phyloP scores from a whole-genome alignment of 768 basidiomycete genomes.

The Tulasnella sp. region DNA sequence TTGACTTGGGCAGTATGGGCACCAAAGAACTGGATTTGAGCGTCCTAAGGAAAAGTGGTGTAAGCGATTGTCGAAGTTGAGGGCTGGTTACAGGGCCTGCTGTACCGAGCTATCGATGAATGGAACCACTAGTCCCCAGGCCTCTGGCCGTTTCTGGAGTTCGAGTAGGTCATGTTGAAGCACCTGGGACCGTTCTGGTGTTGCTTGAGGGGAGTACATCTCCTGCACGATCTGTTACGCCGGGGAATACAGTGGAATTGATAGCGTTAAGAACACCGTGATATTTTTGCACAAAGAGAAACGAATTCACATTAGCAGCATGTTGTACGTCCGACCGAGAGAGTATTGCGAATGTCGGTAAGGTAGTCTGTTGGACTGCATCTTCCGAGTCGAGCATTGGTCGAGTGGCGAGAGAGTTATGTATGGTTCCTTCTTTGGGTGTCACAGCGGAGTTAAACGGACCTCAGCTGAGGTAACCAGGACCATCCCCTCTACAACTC shows the following conservation, averaged over 20 bases:
- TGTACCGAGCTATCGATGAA: constrained; percentile 45
- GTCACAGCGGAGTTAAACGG: no score
- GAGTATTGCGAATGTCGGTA: constrained; percentile 6
- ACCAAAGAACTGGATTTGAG: constrained; percentile 87
- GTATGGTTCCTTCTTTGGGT: no score
- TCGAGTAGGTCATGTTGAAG: constrained; percentile 20
- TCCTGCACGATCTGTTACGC: constrained; percentile 7
- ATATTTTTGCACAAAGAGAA: background rate
- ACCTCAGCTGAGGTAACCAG: no score
- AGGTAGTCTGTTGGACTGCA: background rate
- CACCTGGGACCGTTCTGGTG: constrained; percentile 18
- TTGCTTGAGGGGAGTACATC: constrained; percentile 16
- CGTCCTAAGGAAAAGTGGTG: constrained; percentile 32
- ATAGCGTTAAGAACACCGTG: background rate
- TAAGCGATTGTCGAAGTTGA: background rate
- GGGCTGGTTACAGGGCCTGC: background rate
- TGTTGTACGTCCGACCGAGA: constrained; percentile 9
- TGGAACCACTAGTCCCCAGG: constrained; percentile 76
- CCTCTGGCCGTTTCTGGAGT: constrained; percentile 33
- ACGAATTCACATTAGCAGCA: constrained; percentile 6
- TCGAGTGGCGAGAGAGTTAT: background rate
- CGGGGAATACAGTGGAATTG: background rate
- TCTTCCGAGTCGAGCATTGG: background rate
- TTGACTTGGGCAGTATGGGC: constrained; percentile 92
- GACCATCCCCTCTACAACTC: no score